phyloP scores from a whole-genome alignment of 257 asterid genomes.

The Penstemon barbatus region DNA sequence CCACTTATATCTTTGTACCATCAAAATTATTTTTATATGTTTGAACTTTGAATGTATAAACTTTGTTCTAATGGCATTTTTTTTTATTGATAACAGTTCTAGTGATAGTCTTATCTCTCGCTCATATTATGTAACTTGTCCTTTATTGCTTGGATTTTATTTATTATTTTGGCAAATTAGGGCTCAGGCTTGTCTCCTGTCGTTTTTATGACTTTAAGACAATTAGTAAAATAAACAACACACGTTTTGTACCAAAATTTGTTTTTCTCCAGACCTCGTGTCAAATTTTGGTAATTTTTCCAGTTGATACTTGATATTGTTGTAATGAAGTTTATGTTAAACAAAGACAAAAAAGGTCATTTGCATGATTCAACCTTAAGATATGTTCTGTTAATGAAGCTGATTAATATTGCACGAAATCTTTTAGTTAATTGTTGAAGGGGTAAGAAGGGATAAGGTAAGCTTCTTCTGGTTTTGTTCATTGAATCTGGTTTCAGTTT shows the following conservation, averaged over 20 bases:
- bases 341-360: background rate
- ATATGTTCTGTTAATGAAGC: background rate
- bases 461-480: too few relatives aligned
- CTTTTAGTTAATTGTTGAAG: background rate
- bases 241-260: conserved; percentile 22
- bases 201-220: background rate
- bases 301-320: background rate
- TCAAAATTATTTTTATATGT: too few relatives aligned
- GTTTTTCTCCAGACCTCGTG: conserved; percentile 23
- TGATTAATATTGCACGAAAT: background rate
- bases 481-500: too few relatives aligned
- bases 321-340: background rate
- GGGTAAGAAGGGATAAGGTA: too few relatives aligned
- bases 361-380: background rate
- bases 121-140: background rate
- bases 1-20: background rate
- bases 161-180: background rate
- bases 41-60: background rate
- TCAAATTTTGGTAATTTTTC: conserved; percentile 23
- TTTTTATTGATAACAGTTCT: background rate
- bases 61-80: background rate
- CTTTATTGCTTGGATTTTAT: background rate
- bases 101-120: background rate
- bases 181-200: conserved; percentile 10
- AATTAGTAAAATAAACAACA: background rate